Conservation (phyloP, 257 asterid genomes). For the Capsicum rhomboideum region DNA sequence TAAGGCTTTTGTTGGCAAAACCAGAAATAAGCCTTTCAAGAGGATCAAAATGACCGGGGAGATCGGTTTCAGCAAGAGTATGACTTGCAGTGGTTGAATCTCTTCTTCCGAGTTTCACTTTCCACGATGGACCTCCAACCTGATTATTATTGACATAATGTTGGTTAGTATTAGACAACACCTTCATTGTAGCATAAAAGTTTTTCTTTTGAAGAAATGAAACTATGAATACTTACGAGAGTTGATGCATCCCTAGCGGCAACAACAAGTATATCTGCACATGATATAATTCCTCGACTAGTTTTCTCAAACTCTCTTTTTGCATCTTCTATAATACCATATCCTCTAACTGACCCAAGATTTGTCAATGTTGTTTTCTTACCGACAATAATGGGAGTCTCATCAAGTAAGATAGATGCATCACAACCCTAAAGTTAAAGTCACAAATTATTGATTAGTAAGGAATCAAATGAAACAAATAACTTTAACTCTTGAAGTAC, state of each 20-base stretch:
- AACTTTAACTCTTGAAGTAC: background rate
- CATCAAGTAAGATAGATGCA: conserved; percentile 2
- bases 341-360: background rate
- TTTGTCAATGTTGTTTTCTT: background rate
- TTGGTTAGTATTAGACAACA: background rate
- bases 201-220: background rate
- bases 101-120: background rate
- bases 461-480: too few species aligned
- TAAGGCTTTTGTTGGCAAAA: background rate
- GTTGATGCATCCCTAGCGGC: background rate
- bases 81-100: background rate
- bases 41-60: background rate
- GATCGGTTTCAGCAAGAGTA: background rate
- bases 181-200: too few species aligned
- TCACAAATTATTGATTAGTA: background rate
- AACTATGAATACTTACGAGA: background rate
- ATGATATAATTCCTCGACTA: background rate
- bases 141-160: background rate
- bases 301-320: background rate
- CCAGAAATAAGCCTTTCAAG: background rate
- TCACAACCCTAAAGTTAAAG: background rate
- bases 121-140: conserved; percentile 2
- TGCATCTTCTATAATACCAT: background rate
- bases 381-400: background rate
- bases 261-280: background rate